Evolutionary conservation across 2,329 filamentous ascomycete species (phyloP).

Genomic region (Orbilia ellipsospora): DNA sequence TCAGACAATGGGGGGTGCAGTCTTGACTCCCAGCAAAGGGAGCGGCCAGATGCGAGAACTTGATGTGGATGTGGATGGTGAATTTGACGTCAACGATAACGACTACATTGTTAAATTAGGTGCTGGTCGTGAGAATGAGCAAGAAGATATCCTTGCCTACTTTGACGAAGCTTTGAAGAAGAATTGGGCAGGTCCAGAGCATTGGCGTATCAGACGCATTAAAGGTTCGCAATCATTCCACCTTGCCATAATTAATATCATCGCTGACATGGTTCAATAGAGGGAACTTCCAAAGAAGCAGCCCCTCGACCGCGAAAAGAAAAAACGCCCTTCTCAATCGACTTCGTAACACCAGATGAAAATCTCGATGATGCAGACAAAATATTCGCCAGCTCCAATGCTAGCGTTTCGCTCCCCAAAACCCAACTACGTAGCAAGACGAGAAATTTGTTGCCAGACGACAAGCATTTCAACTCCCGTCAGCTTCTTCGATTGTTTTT

Average conservation of each 20-base stretch:
- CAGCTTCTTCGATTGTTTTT: slow-evolving; percentile 90
- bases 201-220: slow-evolving; percentile 96
- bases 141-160: slow-evolving; percentile 96
- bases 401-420: slow-evolving; percentile 85
- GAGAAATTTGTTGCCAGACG: slow-evolving; percentile 90
- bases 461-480: slow-evolving; percentile 97
- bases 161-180: slow-evolving; percentile 96
- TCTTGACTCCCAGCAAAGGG: slow-evolving; percentile 72
- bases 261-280: slow-evolving; percentile 2
- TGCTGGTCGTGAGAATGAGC: slow-evolving; percentile 78
- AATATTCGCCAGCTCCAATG: slow-evolving; percentile 81
- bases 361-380: slow-evolving; percentile 80
- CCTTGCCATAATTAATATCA: too few relatives aligned
- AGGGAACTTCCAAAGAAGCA: slow-evolving; percentile 29
- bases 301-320: slow-evolving; percentile 79
- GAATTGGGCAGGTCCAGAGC: slow-evolving; percentile 98
- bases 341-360: slow-evolving; percentile 80
- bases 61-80: slow-evolving; percentile 67
- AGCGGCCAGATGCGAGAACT: slow-evolving; percentile 66
- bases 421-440: slow-evolving; percentile 96
- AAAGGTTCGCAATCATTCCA: slow-evolving; percentile 68
- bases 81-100: slow-evolving; percentile 74
- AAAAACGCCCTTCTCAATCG: slow-evolving; percentile 94
- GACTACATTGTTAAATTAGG: slow-evolving; percentile 71
- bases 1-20: slow-evolving; percentile 81